A percentile compares a stretch with the other conserved stretches of the same genome.
Conservation (phyloP, 2,329 filamentous ascomycete genomes). For the Gnomoniopsis sp. region DNA sequence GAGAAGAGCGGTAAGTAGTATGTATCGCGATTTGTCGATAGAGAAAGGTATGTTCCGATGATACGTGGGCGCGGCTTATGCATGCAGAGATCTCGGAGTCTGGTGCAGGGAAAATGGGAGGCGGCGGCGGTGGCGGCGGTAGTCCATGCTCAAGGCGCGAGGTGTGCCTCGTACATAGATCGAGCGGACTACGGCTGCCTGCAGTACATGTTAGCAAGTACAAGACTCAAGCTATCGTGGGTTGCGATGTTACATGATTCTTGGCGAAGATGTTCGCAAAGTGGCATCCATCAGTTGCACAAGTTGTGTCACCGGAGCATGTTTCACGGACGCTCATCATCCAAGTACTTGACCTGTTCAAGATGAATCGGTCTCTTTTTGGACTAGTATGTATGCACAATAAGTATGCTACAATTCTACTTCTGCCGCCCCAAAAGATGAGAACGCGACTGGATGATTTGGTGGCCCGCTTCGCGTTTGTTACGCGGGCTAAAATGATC, state of each 20-base stretch:
- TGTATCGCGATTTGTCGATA: background rate
- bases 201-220: slow-evolving; percentile 4
- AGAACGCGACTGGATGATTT: background rate
- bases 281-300: background rate
- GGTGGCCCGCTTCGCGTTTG: too few species aligned
- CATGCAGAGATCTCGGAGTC: background rate
- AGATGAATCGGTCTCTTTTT: background rate
- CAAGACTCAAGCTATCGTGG: slow-evolving; percentile 11
- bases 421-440: background rate
- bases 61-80: background rate
- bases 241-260: background rate
- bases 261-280: background rate
- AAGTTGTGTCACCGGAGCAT: background rate
- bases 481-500: background rate
- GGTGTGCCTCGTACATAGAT: slow-evolving; percentile 10
- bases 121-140: background rate
- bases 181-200: slow-evolving; percentile 13
- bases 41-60: background rate
- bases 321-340: background rate
- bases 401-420: background rate
- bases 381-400: background rate
- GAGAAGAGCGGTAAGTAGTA: background rate
- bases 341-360: background rate
- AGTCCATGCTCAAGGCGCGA: background rate
- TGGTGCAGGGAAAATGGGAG: background rate